Percentiles rank a stretch among this genome's conserved stretches.
These are phyloP conservation scores for Lipomyces sp. DNA, from an alignment of 805 yeast species.

Conservation along the genomic window DNA sequence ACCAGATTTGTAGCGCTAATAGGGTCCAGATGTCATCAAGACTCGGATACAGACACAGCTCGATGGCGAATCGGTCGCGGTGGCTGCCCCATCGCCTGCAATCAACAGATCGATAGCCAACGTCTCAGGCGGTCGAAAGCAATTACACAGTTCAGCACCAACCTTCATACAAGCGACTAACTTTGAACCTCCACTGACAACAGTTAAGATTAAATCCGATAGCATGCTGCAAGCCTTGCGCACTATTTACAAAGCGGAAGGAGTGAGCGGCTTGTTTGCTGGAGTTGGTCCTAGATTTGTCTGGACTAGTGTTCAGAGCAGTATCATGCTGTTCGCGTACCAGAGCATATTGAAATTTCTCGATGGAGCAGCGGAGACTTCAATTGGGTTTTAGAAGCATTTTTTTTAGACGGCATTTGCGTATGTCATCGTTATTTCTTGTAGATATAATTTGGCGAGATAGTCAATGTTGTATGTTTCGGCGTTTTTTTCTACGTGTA, in stretches of 20 bases:
- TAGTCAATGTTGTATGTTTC: not conserved
- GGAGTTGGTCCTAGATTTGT: constrained; percentile 97
- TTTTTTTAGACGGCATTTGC: not conserved
- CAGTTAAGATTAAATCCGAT: constrained; percentile 35
- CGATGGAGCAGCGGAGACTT: constrained; percentile 41
- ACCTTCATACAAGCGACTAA: not conserved
- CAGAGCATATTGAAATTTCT: constrained; percentile 71
- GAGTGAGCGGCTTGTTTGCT: constrained; percentile 76
- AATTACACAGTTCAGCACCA: constrained; percentile 8
- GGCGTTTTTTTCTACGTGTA: not conserved
- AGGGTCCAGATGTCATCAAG: constrained; percentile 69
- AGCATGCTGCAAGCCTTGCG: constrained; percentile 52
- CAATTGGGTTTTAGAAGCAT: not conserved
- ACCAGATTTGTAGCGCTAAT: constrained; percentile 4
- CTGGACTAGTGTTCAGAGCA: constrained; percentile 95
- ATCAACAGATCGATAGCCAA: not conserved
- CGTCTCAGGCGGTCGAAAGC: constrained; percentile 2
- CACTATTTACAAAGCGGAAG: constrained; percentile 72
- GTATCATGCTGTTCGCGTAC: constrained; percentile 87
- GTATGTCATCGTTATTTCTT: not conserved
- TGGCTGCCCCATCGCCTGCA: not conserved
- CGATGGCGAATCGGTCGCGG: constrained; percentile 19
- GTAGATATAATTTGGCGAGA: not conserved
- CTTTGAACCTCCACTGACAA: constrained; percentile 33
- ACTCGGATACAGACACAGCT: constrained; percentile 91